Base-by-base conservation (phyloP, 1,139 yeast species). In the Yamadazyma oceani region DNA sequence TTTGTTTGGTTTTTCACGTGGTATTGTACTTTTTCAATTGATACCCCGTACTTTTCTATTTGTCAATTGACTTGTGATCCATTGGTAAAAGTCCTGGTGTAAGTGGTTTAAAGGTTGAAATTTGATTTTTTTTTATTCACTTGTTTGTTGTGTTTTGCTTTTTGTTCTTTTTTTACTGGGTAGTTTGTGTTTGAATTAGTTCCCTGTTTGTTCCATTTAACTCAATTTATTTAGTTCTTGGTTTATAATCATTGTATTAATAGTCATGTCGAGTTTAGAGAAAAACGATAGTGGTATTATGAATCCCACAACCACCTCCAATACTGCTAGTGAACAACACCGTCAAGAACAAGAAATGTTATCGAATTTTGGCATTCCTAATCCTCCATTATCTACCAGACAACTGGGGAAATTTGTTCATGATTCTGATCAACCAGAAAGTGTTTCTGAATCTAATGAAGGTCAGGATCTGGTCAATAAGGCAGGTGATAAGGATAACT, bases 341-440 rank as follows among this genome's bases (percentile, higher is more conserved):
- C 70, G 66, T 36, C 73, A 69, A 41, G 75, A 70, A 37, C 75
- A 69, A 41, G 73, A 69, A 45, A 54, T 70, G 54, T 60, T 70
- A 32, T 60, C 64, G 25, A 51, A 56, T 21, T 70, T 65, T 48
- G 56, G 72, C 6, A 61, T 70, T 6, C 75, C 76, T 9, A 61
- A 65, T 29, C 76, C 75, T 1, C 76, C 76, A 1, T 50, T 67
- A 9, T 58, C 70, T 17, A 60, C 72, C 10, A 66, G 63, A 16
- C 31, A 28, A 11, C 25, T 27, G 30, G 30, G n/a, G 7, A 15
- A 9, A 12, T 11, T 27, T 10, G 30, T 16, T 16, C 30, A 9
- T 5, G 30, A 15, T 3, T n/a, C 28, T 5, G 28, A 24, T n/a
- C 12, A 10, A n/a, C n/a, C n/a, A n/a, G n/a, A n/a, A n/a, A n/a